Evolutionary conservation across 768 basidiomycete species (phyloP).

Genomic region (Boletus vinaceobasis): DNA sequence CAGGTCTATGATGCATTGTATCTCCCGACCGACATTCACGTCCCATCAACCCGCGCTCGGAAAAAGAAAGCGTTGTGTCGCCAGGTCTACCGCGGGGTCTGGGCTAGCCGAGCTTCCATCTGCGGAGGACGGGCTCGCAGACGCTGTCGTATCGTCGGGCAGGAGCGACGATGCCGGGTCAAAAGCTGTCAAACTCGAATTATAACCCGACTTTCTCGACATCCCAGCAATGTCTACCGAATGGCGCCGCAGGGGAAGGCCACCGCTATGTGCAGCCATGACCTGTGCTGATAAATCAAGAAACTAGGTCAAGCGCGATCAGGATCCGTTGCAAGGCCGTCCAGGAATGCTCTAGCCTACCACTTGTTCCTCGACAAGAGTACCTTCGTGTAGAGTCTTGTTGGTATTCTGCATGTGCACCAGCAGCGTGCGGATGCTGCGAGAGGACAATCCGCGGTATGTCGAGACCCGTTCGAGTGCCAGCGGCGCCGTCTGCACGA

Average conservation of each 20-base stretch:
- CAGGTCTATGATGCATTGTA: neutral
- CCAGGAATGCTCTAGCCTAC: slow-evolving; percentile 32
- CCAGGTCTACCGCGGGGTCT: slow-evolving; percentile 18
- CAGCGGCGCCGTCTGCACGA: slow-evolving; percentile 45
- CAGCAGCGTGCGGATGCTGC: slow-evolving; percentile 66
- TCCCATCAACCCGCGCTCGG: slow-evolving; percentile 8
- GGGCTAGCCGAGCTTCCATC: slow-evolving; percentile 18
- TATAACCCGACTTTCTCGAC: slow-evolving; percentile 10
- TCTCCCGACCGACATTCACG: neutral
- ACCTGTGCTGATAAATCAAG: slow-evolving; percentile 30
- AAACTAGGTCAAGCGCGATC: slow-evolving; percentile 17
- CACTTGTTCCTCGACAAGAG: slow-evolving; percentile 51
- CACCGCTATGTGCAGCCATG: slow-evolving; percentile 22
- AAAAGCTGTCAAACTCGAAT: slow-evolving; percentile 12
- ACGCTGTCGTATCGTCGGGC: slow-evolving; percentile 17
- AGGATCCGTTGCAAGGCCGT: neutral
- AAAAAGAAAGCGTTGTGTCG: slow-evolving; percentile 15
- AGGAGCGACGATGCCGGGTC: slow-evolving; percentile 13
- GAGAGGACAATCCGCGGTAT: slow-evolving; percentile 56
- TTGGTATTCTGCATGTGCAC: slow-evolving; percentile 65
- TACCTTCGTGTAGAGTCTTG: slow-evolving; percentile 47
- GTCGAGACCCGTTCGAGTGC: slow-evolving; percentile 48
- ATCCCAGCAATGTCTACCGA: slow-evolving; percentile 25
- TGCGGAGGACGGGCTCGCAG: slow-evolving; percentile 23
- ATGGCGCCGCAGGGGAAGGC: slow-evolving; percentile 30